phyloP scores from a whole-genome alignment of 768 basidiomycete genomes.

The Leccinum sublutescens region DNA sequence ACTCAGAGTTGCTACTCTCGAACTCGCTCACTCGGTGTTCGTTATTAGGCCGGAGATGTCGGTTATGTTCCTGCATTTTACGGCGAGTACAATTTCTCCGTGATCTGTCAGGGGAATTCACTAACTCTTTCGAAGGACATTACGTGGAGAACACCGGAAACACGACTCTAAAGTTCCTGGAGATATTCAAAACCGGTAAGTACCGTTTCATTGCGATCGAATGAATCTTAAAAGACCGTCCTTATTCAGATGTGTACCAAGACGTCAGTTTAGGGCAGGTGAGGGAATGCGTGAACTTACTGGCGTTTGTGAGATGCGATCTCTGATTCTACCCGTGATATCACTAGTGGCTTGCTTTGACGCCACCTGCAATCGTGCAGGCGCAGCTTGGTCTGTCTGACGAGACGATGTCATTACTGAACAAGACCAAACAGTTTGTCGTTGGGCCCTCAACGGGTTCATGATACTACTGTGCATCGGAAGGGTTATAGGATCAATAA shows the following conservation, averaged over 20 bases:
- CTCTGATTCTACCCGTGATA: neutral
- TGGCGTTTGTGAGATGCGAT: neutral
- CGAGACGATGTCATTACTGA: slow-evolving; percentile 34
- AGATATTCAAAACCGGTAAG: slow-evolving; percentile 45
- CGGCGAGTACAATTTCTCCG: slow-evolving; percentile 5
- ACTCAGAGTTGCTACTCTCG: neutral
- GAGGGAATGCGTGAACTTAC: slow-evolving; percentile 8
- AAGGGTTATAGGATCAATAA: neutral
- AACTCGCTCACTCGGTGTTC: neutral
- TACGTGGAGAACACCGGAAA: slow-evolving; percentile 57
- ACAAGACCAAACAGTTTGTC: slow-evolving; percentile 40
- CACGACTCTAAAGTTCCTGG: slow-evolving; percentile 45
- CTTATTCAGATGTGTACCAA: slow-evolving; percentile 21
- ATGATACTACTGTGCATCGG: neutral
- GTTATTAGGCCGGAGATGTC: slow-evolving; percentile 24
- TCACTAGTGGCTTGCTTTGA: slow-evolving; percentile 44
- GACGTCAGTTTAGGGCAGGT: slow-evolving; percentile 49
- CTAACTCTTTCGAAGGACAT: slow-evolving; percentile 35
- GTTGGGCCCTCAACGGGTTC: slow-evolving; percentile 26
- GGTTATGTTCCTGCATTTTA: slow-evolving; percentile 13
- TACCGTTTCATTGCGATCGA: neutral
- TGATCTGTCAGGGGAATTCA: neutral
- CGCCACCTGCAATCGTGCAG: slow-evolving; percentile 45
- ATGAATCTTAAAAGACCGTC: neutral
- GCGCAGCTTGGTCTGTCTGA: slow-evolving; percentile 43